Evolutionary conservation across 768 basidiomycete genomes (phyloP), one percentile per base, ranked within the genome.

Genomic region (Xerocomus potaroensis): DNA sequence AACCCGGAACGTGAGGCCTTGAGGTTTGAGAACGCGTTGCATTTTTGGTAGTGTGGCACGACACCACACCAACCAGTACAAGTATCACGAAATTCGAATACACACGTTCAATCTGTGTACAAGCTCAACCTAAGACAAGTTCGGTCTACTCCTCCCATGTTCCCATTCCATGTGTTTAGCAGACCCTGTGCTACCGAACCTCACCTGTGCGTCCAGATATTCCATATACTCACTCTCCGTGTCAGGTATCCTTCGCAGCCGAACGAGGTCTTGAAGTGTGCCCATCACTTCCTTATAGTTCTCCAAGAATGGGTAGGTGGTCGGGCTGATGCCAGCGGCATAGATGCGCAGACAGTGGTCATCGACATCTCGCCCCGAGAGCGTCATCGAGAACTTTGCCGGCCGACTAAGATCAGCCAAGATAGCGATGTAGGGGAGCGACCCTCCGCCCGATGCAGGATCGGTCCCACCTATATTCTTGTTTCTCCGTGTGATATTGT

Each of bases 341-440:
- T 47, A 45, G 18, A 50, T 39, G 0, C 48, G 49, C 19, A 57
- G 32, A 21, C 55, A 50, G 7, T 31, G 39, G 19, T 44, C 53
- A 4, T 35, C 12, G 4, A 10, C 10, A 2, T 34, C 32, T 0
- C 38, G 38, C 21, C 23, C 29, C 0, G 47, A 37, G 2, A 47
- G 56, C 0, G 50, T 55, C 9, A 36, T 39, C 2, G 42, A 44
- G 39, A 55, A 43, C 7, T 18, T 23, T 0, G 32, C 9, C 12
- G 29, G 30, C n/a, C 24, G 39, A 0, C 47, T 44, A 7, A 54
- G 43, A 19, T 55, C 52, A 6, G 45, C 53, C 42, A 59, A 8
- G 29, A 51, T 45, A 9, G 40, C 43, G 5, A 59, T 55, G 16
- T 51, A 45, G 1, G 45, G 49, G 2, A 26, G 31, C 6, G 32